Base-by-base conservation (phyloP, 441 rosid species). In the Breynia disticha region DNA sequence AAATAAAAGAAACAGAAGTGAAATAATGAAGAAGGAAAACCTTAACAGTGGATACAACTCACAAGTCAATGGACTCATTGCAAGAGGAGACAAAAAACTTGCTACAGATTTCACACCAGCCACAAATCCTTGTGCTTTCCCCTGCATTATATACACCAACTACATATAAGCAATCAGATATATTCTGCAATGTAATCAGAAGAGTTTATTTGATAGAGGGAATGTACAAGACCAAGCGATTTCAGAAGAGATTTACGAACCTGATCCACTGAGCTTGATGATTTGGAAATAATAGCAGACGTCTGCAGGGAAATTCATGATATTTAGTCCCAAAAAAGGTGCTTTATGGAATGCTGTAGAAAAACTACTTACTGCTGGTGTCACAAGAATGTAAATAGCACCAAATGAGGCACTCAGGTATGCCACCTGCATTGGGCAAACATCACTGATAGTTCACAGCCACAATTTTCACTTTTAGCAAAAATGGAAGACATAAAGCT, bases 11-110 rank as follows among this genome's bases (percentile, higher is more conserved):
- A 12, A 35, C 17, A 56, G 21, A 15, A 15, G 15, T 9, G n/a
- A 41, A 41, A 41, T 9, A 41, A 41, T 11, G 9, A 11, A 41
- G 11, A 37, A 37, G 41, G 11, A 41, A 11, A 3, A 22, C 16
- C 8, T 7, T 11, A 16, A 28, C 6, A 56, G 15, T 16, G 1
- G n/a, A n/a, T n/a, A 10, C 43, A 54, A 70, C 79, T 71, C 46
- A 80, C 86, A 52, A 12, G 86, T 77, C 47, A 80, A 63, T 48
- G 86, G 82, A 56, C 79, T 80, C 79, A 80, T 77, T 18, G 69
- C 82, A 10, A 80, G 54, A 0, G 86, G 80, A 10, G 82, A 77
- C 61, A 77, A 54, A 51, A 80, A 66, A 22, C 82, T 77, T 7
- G 80, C 76, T 46, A 80, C 52, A 11, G 82, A 61, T 56, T 80